Evolutionary conservation across 2,329 filamentous ascomycete species (phyloP).

Genomic region (Calonectria ilicicola): DNA sequence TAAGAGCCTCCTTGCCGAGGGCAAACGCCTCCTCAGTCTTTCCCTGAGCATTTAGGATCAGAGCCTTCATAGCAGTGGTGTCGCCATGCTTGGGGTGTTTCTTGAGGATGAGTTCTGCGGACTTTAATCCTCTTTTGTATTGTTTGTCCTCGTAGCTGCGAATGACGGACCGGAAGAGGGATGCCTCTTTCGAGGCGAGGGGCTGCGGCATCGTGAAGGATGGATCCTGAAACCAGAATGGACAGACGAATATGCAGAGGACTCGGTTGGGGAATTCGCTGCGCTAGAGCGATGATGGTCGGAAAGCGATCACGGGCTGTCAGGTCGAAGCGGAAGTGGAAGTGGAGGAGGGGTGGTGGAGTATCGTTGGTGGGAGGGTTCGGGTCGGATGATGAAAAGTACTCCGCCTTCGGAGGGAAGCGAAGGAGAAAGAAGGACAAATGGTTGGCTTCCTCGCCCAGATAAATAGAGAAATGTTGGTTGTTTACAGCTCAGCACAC

Average conservation of each 20-base stretch:
- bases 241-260: neutral
- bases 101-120: slow-evolving; percentile 94
- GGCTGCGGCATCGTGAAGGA: slow-evolving; percentile 73
- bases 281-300: slow-evolving; percentile 18
- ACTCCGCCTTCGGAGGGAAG: slow-evolving; percentile 24
- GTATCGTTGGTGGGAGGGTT: slow-evolving; percentile 24
- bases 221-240: neutral
- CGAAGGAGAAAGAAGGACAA: slow-evolving; percentile 30
- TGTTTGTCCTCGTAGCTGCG: slow-evolving; percentile 98
- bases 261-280: neutral
- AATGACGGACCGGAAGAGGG: slow-evolving; percentile 94
- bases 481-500: slow-evolving; percentile 29
- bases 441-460: slow-evolving; percentile 41
- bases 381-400: slow-evolving; percentile 18
- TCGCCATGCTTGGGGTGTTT: slow-evolving; percentile 97
- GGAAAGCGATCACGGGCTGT: slow-evolving; percentile 32
- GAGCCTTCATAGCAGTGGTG: slow-evolving; percentile 98
- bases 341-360: slow-evolving; percentile 34
- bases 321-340: slow-evolving; percentile 21
- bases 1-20: slow-evolving; percentile 90
- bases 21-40: slow-evolving; percentile 95
- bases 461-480: slow-evolving; percentile 22
- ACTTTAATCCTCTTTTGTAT: slow-evolving; percentile 94
- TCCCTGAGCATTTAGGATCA: slow-evolving; percentile 93
- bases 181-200: slow-evolving; percentile 87